Conservation (phyloP, 441 rosid genomes). For the Manihot esculenta region DNA sequence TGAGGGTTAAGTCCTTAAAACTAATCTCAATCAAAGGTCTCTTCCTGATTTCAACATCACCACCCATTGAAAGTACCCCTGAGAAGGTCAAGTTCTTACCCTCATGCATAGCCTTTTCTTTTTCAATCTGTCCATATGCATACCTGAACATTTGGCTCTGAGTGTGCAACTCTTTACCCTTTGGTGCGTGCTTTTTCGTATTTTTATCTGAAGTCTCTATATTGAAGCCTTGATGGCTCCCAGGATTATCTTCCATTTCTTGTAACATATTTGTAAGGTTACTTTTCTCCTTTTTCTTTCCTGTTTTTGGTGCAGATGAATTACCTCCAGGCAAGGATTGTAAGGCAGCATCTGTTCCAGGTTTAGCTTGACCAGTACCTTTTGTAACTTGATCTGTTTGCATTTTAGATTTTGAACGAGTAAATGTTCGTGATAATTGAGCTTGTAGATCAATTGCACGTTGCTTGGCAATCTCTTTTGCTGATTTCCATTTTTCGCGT, state of each 20-base stretch:
- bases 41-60: slow-evolving; percentile 60
- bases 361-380: slow-evolving; percentile 50
- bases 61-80: slow-evolving; percentile 86
- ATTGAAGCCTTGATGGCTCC: slow-evolving; percentile 61
- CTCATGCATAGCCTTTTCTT: slow-evolving; percentile 90
- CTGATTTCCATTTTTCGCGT: slow-evolving; percentile 85
- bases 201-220: slow-evolving; percentile 72
- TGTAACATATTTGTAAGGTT: slow-evolving; percentile 77
- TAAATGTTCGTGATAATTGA: slow-evolving; percentile 78
- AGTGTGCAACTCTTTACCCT: slow-evolving; percentile 75
- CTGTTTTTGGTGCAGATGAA: slow-evolving; percentile 38
- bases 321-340: slow-evolving; percentile 38
- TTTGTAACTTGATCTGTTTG: slow-evolving; percentile 38
- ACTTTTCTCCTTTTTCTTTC: slow-evolving; percentile 55
- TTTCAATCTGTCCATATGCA: slow-evolving; percentile 93
- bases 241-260: slow-evolving; percentile 73
- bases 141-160: slow-evolving; percentile 96
- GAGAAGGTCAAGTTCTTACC: slow-evolving; percentile 86
- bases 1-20: slow-evolving; percentile 80
- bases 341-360: slow-evolving; percentile 51
- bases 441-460: slow-evolving; percentile 64
- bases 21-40: slow-evolving; percentile 74
- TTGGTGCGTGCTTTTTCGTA: slow-evolving; percentile 65
- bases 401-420: slow-evolving; percentile 56
- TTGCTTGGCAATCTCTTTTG: slow-evolving; percentile 82